These are phyloP conservation scores for Macadamia tetraphylla DNA, from an alignment of 164 flowering plant genomes.

Conservation along the genomic window DNA sequence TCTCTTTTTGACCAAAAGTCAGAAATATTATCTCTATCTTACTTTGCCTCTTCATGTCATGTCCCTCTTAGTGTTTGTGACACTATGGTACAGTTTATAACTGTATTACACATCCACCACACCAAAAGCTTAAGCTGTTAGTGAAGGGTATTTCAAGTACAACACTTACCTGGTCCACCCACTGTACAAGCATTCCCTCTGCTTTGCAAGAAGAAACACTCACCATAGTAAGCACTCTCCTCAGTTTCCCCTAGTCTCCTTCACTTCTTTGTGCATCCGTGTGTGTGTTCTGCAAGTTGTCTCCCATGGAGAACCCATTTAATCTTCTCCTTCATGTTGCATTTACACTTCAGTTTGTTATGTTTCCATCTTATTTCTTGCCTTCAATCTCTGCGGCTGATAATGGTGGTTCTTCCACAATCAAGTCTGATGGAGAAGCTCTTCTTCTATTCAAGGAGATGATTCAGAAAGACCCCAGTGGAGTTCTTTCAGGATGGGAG, in stretches of 20 bases:
- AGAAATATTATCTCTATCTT: conserved; percentile 6
- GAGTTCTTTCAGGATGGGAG: conserved; percentile 52
- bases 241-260: conserved; percentile 7
- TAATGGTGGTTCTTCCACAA: conserved; percentile 9
- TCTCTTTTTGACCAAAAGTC: conserved; percentile 42
- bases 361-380: neutral
- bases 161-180: no score
- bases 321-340: conserved; percentile 19
- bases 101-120: conserved; percentile 11
- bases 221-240: conserved; percentile 40
- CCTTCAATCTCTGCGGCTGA: conserved; percentile 15
- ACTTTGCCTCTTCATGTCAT: neutral
- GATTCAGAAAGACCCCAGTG: conserved; percentile 57
- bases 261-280: no score
- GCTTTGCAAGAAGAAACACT: conserved; percentile 28
- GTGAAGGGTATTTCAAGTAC: no score
- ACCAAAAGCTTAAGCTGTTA: no score
- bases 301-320: conserved; percentile 37
- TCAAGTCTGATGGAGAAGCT: conserved; percentile 54
- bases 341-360: conserved; percentile 15
- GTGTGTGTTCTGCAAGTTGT: neutral
- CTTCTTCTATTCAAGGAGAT: conserved; percentile 55
- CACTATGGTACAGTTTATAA: neutral
- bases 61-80: neutral
- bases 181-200: no score